phyloP scores from a whole-genome alignment of 495 filamentous ascomycete genomes.

The Trypethelium eluteriae region DNA sequence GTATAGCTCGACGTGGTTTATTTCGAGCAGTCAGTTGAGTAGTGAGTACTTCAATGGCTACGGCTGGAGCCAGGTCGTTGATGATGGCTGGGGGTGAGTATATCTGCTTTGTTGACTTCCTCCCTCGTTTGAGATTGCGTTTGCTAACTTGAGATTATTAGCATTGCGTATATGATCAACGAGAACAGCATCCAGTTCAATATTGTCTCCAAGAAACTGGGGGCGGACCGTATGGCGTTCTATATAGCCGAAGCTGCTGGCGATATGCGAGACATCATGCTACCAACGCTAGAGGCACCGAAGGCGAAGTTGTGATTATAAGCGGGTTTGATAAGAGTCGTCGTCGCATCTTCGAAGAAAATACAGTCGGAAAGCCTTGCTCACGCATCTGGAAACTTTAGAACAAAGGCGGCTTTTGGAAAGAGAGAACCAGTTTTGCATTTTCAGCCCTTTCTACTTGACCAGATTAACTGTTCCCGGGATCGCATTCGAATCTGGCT shows the following conservation, averaged over 20 bases:
- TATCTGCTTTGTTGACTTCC: background rate
- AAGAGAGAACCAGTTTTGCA: background rate
- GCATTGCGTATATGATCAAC: slow-evolving; percentile 99
- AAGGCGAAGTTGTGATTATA: slow-evolving; percentile 77
- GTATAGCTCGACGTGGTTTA: slow-evolving; percentile 83
- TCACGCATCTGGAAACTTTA: no score
- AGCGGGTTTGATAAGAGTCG: background rate
- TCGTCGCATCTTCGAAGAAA: no score
- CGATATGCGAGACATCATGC: slow-evolving; percentile 80
- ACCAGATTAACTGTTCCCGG: background rate
- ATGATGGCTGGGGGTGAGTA: slow-evolving; percentile 72
- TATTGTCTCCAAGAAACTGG: slow-evolving; percentile 88
- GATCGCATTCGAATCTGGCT: background rate
- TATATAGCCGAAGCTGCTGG: slow-evolving; percentile 88
- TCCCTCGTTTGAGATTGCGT: slow-evolving; percentile 6
- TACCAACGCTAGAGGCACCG: slow-evolving; percentile 70
- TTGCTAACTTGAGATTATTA: slow-evolving; percentile 20
- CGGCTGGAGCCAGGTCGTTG: slow-evolving; percentile 98
- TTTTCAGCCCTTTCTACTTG: background rate
- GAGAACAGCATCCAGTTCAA: slow-evolving; percentile 99
- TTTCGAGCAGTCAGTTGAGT: slow-evolving; percentile 82
- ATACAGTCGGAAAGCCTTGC: no score
- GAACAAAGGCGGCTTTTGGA: background rate
- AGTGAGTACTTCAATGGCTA: slow-evolving; percentile 99
- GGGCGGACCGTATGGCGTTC: slow-evolving; percentile 86